Evolutionary conservation across 495 filamentous ascomycete genomes (phyloP).

Genomic region (Hyaloscypha finlandica): DNA sequence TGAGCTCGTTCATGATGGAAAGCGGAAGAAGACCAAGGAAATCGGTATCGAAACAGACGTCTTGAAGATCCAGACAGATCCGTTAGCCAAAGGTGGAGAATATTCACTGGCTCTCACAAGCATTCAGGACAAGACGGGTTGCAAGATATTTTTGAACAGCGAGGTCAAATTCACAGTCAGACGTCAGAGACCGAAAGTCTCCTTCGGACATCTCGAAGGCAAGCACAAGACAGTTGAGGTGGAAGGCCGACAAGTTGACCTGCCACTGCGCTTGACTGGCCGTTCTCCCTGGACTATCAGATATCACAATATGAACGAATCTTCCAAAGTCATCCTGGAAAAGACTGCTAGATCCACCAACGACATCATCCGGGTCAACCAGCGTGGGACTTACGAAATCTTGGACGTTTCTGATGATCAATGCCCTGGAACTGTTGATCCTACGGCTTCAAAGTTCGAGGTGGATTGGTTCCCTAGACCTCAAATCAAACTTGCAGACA

Average conservation of each 20-base stretch:
- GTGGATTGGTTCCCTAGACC: constrained; percentile 85
- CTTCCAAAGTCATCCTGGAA: constrained; percentile 35
- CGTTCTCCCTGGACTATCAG: constrained; percentile 78
- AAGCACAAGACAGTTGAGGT: constrained; percentile 70
- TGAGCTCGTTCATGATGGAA: constrained; percentile 89
- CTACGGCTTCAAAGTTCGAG: constrained; percentile 69
- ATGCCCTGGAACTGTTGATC: constrained; percentile 79
- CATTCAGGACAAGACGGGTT: constrained; percentile 82
- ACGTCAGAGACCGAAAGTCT: constrained; percentile 79
- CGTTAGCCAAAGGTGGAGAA: constrained; percentile 77
- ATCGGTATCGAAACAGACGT: constrained; percentile 58
- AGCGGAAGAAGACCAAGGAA: constrained; percentile 67
- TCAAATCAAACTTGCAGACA: constrained; percentile 64
- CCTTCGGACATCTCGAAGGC: constrained; percentile 81
- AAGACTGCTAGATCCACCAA: constrained; percentile 57
- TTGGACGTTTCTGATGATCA: constrained; percentile 70
- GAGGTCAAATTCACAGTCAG: constrained; percentile 82
- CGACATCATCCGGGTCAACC: constrained; percentile 63
- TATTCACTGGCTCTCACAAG: constrained; percentile 81
- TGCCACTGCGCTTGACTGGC: constrained; percentile 83
- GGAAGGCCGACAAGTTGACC: constrained; percentile 68
- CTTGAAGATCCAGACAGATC: constrained; percentile 72
- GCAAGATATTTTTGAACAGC: constrained; percentile 79
- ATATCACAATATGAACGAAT: constrained; percentile 65
- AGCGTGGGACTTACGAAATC: constrained; percentile 77